These are phyloP conservation scores for Volvox carteri DNA, from an alignment of 163 green algal species.

Conservation along the genomic window DNA sequence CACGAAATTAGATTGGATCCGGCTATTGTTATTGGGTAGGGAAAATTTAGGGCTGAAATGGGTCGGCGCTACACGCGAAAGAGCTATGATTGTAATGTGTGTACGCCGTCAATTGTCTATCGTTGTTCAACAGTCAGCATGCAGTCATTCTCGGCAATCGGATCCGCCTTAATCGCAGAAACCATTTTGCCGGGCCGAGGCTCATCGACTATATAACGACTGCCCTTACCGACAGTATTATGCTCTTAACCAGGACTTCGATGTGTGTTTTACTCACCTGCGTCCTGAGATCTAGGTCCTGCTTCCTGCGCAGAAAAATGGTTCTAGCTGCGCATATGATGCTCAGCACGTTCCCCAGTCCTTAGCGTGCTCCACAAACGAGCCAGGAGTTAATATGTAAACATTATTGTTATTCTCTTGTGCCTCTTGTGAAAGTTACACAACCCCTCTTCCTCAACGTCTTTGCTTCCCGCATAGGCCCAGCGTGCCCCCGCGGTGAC, in stretches of 20 bases:
- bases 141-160: background rate
- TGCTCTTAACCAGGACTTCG: no score
- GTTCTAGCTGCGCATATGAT: no score
- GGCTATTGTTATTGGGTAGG: background rate
- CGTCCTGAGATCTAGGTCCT: no score
- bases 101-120: background rate
- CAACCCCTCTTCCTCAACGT: no score
- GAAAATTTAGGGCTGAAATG: background rate
- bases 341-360: no score
- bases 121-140: background rate
- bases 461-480: background rate
- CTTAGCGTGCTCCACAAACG: no score
- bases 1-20: background rate
- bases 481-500: constrained; percentile 9
- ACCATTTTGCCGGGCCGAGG: background rate
- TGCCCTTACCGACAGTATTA: no score
- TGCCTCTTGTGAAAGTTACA: no score
- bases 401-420: background rate
- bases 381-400: background rate
- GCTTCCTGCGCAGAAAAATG: no score
- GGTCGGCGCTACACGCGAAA: background rate
- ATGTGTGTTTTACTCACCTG: no score
- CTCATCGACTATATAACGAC: background rate
- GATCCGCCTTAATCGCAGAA: background rate
- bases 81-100: background rate